Evolutionary conservation across 2,329 filamentous ascomycete genomes (phyloP), one percentile per base, ranked within the genome.

Genomic region (Xylariomycetidae sp.): DNA sequence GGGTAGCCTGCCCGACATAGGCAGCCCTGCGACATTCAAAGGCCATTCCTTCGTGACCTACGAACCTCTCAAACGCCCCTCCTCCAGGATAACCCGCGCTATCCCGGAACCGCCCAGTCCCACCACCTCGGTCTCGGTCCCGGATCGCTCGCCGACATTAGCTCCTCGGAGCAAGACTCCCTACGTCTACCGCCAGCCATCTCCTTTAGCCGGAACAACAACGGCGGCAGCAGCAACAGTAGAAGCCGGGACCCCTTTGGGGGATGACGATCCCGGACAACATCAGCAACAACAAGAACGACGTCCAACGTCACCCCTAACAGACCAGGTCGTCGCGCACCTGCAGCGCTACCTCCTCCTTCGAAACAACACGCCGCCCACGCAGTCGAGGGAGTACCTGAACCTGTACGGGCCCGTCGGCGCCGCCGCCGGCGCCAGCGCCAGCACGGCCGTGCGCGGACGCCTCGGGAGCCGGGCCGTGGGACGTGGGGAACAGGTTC

Each of bases 21-120:
- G n/a, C n/a, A n/a, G n/a, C n/a, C n/a, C n/a, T n/a, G n/a, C n/a
- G n/a, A n/a, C n/a, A n/a, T n/a, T 51, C 6, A 45, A 46, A n/a
- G 48, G 43, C 1, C 40, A 44, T 5, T 56, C 58, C 0, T 57
- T 54, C 34, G 49, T 67, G 14, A 56, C 50, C 26, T 51, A 61
- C 29, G 62, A 69, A 39, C 59, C 64, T 6, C 46, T 67, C 22
- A 57, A 57, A 23, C 54, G 61, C 0, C 64, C 63, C 1, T 64
- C 61, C 2, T 63, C 61, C 4, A 51, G 54, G 12, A 39, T 59
- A n/a, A 40, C 41, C 22, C n/a, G n/a, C n/a, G n/a, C n/a, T n/a
- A n/a, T n/a, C n/a, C n/a, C n/a, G n/a, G n/a, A n/a, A n/a, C n/a
- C n/a, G n/a, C n/a, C n/a, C n/a, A n/a, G 27, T 32, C 12, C 28